Conservation (phyloP, 768 basidiomycete genomes). For the Arthromyces matolae region DNA sequence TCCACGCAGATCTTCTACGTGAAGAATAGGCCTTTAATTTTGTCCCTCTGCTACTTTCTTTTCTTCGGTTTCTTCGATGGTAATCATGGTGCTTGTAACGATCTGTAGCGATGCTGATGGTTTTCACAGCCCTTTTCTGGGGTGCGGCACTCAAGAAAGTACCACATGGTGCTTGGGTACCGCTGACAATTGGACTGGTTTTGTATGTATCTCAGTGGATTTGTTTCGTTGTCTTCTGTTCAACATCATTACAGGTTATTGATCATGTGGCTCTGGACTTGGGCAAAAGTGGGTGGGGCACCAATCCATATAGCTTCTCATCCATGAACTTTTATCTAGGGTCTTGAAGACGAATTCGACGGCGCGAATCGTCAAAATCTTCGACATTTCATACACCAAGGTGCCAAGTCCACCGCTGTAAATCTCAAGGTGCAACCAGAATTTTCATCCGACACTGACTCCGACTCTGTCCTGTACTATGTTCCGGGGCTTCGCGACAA, state of each 20-base stretch:
- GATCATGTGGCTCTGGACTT: constrained; percentile 63
- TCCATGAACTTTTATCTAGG: too few species aligned
- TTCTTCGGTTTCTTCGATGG: constrained; percentile 66
- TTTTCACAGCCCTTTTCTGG: constrained; percentile 48
- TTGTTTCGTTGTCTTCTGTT: neutral
- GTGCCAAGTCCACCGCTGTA: constrained; percentile 19
- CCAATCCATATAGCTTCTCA: constrained; percentile 1
- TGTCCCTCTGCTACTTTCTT: constrained; percentile 45
- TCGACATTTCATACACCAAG: constrained; percentile 49
- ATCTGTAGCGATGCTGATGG: neutral
- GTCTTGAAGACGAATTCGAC: constrained; percentile 62
- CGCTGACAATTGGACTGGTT: constrained; percentile 51
- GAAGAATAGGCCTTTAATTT: constrained; percentile 42
- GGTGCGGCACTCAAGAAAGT: constrained; percentile 60
- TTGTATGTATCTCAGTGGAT: constrained; percentile 31
- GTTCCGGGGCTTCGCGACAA: constrained; percentile 15
- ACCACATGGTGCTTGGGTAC: constrained; percentile 65
- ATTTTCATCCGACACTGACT: neutral
- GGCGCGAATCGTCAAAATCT: constrained; percentile 50
- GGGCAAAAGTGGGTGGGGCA: constrained; percentile 45
- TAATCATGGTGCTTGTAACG: constrained; percentile 5
- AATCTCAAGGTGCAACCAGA: too few species aligned
- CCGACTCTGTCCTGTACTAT: constrained; percentile 14
- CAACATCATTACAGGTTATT: constrained; percentile 29
- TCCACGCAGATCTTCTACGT: constrained; percentile 55